These are phyloP conservation scores for Zymoseptoria ardabiliae DNA, from an alignment of 2,329 filamentous ascomycete species.

Conservation along the genomic window DNA sequence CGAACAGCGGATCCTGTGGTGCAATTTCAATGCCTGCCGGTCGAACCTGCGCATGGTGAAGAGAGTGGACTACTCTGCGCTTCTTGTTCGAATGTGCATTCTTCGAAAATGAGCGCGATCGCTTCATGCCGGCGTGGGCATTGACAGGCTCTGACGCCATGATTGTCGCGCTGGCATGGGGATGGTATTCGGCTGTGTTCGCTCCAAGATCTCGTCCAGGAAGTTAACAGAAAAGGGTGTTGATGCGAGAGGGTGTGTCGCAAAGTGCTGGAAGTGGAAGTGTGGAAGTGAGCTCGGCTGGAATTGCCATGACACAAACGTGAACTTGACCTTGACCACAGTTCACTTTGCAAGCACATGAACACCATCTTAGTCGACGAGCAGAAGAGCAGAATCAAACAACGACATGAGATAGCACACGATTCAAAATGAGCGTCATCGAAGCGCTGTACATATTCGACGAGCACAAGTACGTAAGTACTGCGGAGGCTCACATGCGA, in stretches of 20 bases:
- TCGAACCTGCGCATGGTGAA: constrained; percentile 22
- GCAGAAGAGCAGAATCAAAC: background rate
- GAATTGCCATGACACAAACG: background rate
- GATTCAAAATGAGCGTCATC: constrained; percentile 56
- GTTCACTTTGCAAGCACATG: background rate
- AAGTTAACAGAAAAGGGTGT: background rate
- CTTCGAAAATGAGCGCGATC: constrained; percentile 7
- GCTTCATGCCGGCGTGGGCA: constrained; percentile 11
- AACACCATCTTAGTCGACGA: background rate
- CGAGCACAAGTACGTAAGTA: constrained; percentile 70
- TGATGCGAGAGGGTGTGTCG: background rate
- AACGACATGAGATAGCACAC: constrained; percentile 9
- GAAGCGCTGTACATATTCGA: constrained; percentile 97
- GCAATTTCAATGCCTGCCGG: constrained; percentile 29
- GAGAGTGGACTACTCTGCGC: constrained; percentile 16
- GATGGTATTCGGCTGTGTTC: background rate
- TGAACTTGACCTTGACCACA: background rate
- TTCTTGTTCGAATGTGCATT: constrained; percentile 12
- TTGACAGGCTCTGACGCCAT: constrained; percentile 11
- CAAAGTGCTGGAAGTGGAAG: constrained; percentile 3
- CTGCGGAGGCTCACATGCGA: constrained; percentile 6
- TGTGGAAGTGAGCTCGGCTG: background rate
- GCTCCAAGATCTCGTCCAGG: background rate
- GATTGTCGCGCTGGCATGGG: background rate
- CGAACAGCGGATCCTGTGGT: constrained; percentile 44